Base-by-base conservation (phyloP, 202 grass and related monocot genomes). In the Saccharum hybrid region DNA sequence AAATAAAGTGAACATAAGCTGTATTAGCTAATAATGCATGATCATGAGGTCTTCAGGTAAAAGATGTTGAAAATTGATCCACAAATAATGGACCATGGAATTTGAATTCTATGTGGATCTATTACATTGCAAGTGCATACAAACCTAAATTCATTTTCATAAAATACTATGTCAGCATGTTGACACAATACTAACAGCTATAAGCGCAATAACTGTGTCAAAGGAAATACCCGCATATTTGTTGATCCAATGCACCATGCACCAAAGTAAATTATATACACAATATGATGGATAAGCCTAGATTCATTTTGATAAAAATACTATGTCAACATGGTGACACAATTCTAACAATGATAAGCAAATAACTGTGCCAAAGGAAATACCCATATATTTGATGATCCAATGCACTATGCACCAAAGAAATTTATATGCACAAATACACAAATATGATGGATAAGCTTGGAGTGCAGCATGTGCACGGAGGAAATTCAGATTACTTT, bases 261-360 rank as follows among this genome's bases (percentile, higher is more conserved):
- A 51, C n/a, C 51, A 68, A 52, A 39, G 46, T 57, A 49, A n/a
- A 60, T 66, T 67, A n/a, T 16, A 80, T 75, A 65, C 59, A 13
- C 43, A 22, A 39, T 10, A 70, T 16, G 8, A 63, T 51, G 5
- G 23, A 21, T 72, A 12, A 45, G 42, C 42, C 42, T 45, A 45
- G 12, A 45, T 45, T 13, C 42, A 45, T 45, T 45, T 45, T 45
- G 42, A 45, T 42, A 42, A 42, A 42, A 2, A 40, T 40, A 40
- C 7, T 40, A 40, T 40, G 6, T 40, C 39, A 40, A 40, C 7
- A 40, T 40, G 39, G 39, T 40, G 39, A 8, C 39, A 8, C 39
- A 8, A 40, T 2, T 0, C 39, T 40, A 40, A 40, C 0, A 40
- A 40, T 40, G 39, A 9, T 40, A 40, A 40, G 39, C 39, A 40